Conservation (phyloP, 2,329 filamentous ascomycete genomes). For the Hyphodiscus sp. region DNA sequence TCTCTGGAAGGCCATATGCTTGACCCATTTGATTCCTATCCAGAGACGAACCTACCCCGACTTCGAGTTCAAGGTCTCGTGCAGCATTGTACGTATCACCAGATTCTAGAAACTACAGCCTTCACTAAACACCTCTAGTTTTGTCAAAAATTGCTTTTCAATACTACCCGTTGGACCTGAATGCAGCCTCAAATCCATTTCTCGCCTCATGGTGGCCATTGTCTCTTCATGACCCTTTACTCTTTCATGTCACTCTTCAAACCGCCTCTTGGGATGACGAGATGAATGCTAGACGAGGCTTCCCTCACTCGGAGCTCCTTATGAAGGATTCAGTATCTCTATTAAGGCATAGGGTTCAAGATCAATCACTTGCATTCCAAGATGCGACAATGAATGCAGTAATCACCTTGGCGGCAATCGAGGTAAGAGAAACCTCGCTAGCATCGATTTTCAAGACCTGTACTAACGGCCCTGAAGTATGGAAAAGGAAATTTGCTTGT, state of each 20-base stretch:
- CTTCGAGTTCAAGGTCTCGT: slow-evolving; percentile 48
- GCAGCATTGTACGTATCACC: slow-evolving; percentile 41
- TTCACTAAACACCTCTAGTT: slow-evolving; percentile 37
- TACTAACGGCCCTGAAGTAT: slow-evolving; percentile 35
- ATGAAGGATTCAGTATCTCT: slow-evolving; percentile 51
- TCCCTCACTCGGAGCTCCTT: slow-evolving; percentile 45
- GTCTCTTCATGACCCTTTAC: slow-evolving; percentile 46
- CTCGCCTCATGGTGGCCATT: slow-evolving; percentile 54
- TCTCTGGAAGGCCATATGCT: slow-evolving; percentile 20
- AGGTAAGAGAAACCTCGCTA: slow-evolving; percentile 34
- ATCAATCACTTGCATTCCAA: slow-evolving; percentile 40
- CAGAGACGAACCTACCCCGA: slow-evolving; percentile 44
- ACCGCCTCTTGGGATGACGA: slow-evolving; percentile 53
- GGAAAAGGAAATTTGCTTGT: slow-evolving; percentile 17
- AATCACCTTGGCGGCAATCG: slow-evolving; percentile 51
- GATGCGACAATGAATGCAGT: slow-evolving; percentile 52
- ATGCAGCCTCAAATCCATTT: slow-evolving; percentile 48
- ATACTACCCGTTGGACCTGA: slow-evolving; percentile 52
- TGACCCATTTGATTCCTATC: slow-evolving; percentile 53
- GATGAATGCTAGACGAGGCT: slow-evolving; percentile 43
- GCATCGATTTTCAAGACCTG: slow-evolving; percentile 39
- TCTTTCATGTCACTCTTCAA: slow-evolving; percentile 54
- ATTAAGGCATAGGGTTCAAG: slow-evolving; percentile 42
- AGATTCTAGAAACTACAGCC: too few relatives aligned
- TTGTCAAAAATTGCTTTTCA: slow-evolving; percentile 52